Percentiles rank a stretch among this genome's conserved stretches.
Conservation (phyloP, 495 filamentous ascomycete species). For the Mycothermus thermophilus region DNA sequence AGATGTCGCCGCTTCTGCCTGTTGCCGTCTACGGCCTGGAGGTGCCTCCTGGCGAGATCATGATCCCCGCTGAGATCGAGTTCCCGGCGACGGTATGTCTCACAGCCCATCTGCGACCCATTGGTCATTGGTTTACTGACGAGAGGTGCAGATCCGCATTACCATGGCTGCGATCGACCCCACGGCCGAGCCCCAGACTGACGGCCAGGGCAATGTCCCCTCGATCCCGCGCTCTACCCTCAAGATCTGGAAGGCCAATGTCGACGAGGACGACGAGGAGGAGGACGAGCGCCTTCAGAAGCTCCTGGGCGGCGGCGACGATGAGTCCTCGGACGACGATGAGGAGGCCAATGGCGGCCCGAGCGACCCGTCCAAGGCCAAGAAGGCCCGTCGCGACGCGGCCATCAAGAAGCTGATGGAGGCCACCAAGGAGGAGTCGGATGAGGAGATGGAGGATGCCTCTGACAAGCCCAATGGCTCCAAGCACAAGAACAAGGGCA, state of each 20-base stretch:
- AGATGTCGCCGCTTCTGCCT: constrained; percentile 36
- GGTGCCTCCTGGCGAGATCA: constrained; percentile 63
- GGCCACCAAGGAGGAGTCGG: constrained; percentile 42
- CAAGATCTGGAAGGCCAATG: constrained; percentile 65
- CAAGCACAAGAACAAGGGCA: constrained; percentile 64
- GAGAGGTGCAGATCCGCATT: constrained; percentile 91
- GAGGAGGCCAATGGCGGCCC: constrained; percentile 76
- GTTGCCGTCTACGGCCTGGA: constrained; percentile 81
- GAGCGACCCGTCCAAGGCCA: constrained; percentile 76
- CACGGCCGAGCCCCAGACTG: constrained; percentile 53
- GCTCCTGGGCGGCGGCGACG: constrained; percentile 42
- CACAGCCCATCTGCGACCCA: background rate
- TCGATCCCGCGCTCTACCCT: constrained; percentile 64
- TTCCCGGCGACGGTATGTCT: constrained; percentile 69
- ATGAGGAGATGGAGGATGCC: constrained; percentile 46
- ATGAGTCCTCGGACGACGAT: constrained; percentile 43
- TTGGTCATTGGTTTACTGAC: constrained; percentile 4
- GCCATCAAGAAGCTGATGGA: constrained; percentile 57
- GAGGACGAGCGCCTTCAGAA: constrained; percentile 46
- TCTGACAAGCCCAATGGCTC: constrained; percentile 44
- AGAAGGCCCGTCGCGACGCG: constrained; percentile 62
- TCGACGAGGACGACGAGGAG: constrained; percentile 38
- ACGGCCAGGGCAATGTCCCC: constrained; percentile 46
- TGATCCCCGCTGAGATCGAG: constrained; percentile 59
- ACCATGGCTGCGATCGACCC: constrained; percentile 98